Percentiles rank a stretch among this genome's conserved stretches.
phyloP scores from a whole-genome alignment of 1,284 basidiomycete genomes.

The Sporisorium reilianum region DNA sequence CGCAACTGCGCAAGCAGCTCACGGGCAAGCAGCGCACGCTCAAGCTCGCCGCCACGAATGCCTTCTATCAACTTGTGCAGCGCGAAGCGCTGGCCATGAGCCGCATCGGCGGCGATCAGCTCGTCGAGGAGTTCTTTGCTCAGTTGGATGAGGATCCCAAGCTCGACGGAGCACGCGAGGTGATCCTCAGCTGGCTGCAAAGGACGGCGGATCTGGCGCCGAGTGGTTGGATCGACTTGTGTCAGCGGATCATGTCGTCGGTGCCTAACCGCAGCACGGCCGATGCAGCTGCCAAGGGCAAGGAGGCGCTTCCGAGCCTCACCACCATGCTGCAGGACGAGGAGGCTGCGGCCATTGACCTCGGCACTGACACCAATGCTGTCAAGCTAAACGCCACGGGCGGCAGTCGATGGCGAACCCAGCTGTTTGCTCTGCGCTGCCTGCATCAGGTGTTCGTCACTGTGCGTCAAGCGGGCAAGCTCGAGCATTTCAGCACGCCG shows the following conservation, averaged over 20 bases:
- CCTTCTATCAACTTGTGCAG: constrained; percentile 95
- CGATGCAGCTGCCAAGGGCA: constrained; percentile 22
- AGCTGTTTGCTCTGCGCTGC: constrained; percentile 92
- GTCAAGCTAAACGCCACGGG: constrained; percentile 42
- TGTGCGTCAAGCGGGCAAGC: constrained; percentile 76
- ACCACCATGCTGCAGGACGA: constrained; percentile 76
- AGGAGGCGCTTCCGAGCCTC: constrained; percentile 32
- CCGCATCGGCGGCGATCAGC: constrained; percentile 88
- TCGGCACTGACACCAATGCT: constrained; percentile 42
- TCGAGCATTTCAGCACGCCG: constrained; percentile 72
- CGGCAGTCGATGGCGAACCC: constrained; percentile 86
- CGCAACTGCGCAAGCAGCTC: constrained; percentile 50
- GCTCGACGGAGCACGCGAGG: constrained; percentile 91
- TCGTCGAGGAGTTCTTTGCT: constrained; percentile 94
- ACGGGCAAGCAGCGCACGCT: constrained; percentile 74
- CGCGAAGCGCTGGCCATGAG: constrained; percentile 92
- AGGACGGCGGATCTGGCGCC: constrained; percentile 94
- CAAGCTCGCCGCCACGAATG: constrained; percentile 93
- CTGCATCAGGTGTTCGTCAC: constrained; percentile 88
- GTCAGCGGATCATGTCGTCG: constrained; percentile 87
- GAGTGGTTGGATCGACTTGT: constrained; percentile 97
- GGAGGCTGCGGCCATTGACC: constrained; percentile 83
- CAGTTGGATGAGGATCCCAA: constrained; percentile 94
- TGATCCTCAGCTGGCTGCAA: constrained; percentile 93
- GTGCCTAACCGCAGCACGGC: constrained; percentile 14